Evolutionary conservation across 306 rosid genomes (phyloP), one percentile per base, ranked within the genome.

Genomic region (Lathyrus tuberosus): DNA sequence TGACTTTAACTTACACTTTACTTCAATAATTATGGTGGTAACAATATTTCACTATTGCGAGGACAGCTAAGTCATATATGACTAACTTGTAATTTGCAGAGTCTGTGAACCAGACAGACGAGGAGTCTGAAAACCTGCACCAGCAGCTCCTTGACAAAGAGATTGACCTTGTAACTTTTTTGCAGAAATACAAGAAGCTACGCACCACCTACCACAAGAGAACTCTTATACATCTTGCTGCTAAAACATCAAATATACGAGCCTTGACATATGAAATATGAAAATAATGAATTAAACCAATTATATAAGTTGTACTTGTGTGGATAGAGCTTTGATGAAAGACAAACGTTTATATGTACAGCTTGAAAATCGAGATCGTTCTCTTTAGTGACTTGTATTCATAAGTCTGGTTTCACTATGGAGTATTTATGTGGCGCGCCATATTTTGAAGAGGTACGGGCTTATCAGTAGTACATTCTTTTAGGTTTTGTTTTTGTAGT

Each of bases 161-260:
- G 76, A 73, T 82, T 10, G 97, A 95, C 61, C 77, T 86, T 11
- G 82, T 52, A 37, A 49, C 83, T 2, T 91, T 95, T 60, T 64
- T 88, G 77, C 92, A 83, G 79, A 91, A 91, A 73, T 91, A 89
- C 87, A 95, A 86, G 84, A n/a, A n/a, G n/a, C n/a, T n/a, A n/a
- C n/a, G n/a, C n/a, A n/a, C n/a, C n/a, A n/a, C n/a, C n/a, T n/a
- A n/a, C n/a, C n/a, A n/a, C n/a, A n/a, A n/a, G n/a, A n/a, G n/a
- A n/a, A n/a, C n/a, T n/a, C n/a, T n/a, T n/a, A n/a, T n/a, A n/a
- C n/a, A n/a, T n/a, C n/a, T n/a, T n/a, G n/a, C n/a, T n/a, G n/a
- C n/a, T n/a, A n/a, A n/a, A n/a, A n/a, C n/a, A n/a, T n/a, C n/a
- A n/a, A n/a, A n/a, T n/a, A n/a, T n/a, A n/a, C n/a, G n/a, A n/a